Evolutionary conservation across 495 filamentous ascomycete genomes (phyloP).

Genomic region (Aspergillus mulundensis): DNA sequence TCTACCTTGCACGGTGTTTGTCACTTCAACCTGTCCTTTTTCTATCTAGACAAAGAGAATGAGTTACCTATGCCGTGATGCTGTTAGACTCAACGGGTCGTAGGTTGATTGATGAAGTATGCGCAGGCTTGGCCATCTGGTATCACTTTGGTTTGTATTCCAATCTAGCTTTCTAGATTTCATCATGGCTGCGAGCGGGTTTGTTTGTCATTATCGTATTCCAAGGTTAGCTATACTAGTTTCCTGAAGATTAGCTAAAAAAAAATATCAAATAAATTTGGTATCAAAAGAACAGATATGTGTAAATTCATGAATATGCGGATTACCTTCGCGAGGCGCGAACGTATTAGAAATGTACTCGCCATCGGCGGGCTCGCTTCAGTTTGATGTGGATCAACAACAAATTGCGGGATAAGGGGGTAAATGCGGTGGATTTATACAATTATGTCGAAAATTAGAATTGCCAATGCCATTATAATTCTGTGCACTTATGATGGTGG

Average conservation of each 20-base stretch:
- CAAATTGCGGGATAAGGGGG: background rate
- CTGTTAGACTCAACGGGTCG: background rate
- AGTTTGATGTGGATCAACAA: too few relatives aligned
- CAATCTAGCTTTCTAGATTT: background rate
- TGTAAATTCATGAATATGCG: background rate
- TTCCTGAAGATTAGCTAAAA: background rate
- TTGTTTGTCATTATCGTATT: background rate
- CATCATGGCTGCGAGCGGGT: background rate
- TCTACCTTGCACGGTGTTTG: too few relatives aligned
- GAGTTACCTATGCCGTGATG: background rate
- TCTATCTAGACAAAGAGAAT: conserved; percentile 5
- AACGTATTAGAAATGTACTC: too few relatives aligned
- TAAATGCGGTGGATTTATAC: background rate
- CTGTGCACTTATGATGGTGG: background rate
- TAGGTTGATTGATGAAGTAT: background rate
- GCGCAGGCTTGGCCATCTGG: background rate
- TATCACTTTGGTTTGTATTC: background rate
- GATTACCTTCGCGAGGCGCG: too few relatives aligned
- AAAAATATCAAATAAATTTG: background rate
- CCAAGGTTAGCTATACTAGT: too few relatives aligned
- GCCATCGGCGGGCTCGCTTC: too few relatives aligned
- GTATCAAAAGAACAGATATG: background rate
- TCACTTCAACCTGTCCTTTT: background rate
- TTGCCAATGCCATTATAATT: background rate
- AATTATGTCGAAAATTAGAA: background rate